phyloP scores from a whole-genome alignment of 2,329 filamentous ascomycete species.

The Lachnellula suecica region DNA sequence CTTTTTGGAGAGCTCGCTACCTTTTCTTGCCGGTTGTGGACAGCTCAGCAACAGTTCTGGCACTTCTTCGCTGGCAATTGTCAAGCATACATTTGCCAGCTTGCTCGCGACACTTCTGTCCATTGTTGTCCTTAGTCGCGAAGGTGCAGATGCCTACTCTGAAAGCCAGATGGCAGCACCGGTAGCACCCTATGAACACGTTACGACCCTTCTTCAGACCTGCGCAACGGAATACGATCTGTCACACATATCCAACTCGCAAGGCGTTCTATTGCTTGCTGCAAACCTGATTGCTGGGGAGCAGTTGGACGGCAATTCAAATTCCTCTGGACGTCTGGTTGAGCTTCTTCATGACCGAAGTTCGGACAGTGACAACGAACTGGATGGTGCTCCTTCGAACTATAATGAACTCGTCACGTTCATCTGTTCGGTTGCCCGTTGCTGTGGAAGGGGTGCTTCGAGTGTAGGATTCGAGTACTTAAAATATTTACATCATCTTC shows the following conservation, averaged over 20 bases:
- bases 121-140: conserved; percentile 32
- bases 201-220: conserved; percentile 16
- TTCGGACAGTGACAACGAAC: background rate
- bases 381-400: background rate
- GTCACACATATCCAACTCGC: background rate
- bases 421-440: conserved; percentile 46
- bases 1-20: conserved; percentile 38
- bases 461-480: conserved; percentile 37
- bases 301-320: background rate
- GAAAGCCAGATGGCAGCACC: background rate
- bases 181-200: conserved; percentile 5
- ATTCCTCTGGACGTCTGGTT: conserved; percentile 1
- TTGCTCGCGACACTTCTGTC: conserved; percentile 41
- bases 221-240: conserved; percentile 11
- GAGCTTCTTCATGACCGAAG: conserved; percentile 11
- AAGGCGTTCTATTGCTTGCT: conserved; percentile 17
- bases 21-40: conserved; percentile 22
- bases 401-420: conserved; percentile 33
- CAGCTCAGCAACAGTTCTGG: background rate
- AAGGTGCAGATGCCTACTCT: background rate
- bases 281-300: conserved; percentile 20
- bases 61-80: conserved; percentile 15
- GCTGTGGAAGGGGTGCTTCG: conserved; percentile 41
- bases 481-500: conserved; percentile 34
- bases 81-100: conserved; percentile 40